These are phyloP conservation scores for Scolecobasidium constrictum DNA, from an alignment of 2,329 filamentous ascomycete species.

Conservation along the genomic window DNA sequence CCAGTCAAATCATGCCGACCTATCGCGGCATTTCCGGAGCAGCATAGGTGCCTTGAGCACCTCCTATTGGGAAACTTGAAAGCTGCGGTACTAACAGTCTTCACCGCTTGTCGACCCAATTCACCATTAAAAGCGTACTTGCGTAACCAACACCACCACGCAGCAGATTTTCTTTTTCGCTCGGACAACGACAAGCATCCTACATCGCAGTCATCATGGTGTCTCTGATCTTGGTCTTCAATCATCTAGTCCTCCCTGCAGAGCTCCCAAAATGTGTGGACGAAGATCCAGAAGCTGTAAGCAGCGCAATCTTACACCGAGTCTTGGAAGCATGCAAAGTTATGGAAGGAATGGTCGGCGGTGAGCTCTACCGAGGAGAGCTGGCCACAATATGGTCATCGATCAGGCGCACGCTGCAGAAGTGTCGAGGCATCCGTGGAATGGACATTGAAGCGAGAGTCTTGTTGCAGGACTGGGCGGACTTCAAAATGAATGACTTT, in stretches of 20 bases:
- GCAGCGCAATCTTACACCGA: not conserved
- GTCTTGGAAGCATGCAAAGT: not conserved
- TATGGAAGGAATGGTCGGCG: not conserved
- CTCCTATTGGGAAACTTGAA: too few species aligned
- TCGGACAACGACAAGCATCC: too few species aligned
- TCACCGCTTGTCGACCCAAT: too few species aligned
- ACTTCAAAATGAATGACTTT: not conserved
- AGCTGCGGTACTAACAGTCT: too few species aligned
- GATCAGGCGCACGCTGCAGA: not conserved
- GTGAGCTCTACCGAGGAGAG: not conserved
- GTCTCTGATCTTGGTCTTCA: constrained; percentile 22
- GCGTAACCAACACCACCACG: too few species aligned
- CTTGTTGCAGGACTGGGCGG: not conserved
- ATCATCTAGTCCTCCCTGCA: constrained; percentile 35
- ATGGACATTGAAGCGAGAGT: not conserved
- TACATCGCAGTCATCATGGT: too few species aligned
- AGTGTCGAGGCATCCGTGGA: not conserved
- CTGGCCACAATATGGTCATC: not conserved
- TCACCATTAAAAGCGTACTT: too few species aligned
- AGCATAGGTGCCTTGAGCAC: too few species aligned
- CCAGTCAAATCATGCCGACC: too few species aligned
- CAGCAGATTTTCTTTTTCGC: too few species aligned
- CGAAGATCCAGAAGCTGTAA: constrained; percentile 12
- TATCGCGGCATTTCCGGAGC: too few species aligned
- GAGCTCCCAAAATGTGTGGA: constrained; percentile 27